These are phyloP conservation scores for Colletotrichum musicola DNA, from an alignment of 2,329 filamentous ascomycete genomes.

Conservation along the genomic window DNA sequence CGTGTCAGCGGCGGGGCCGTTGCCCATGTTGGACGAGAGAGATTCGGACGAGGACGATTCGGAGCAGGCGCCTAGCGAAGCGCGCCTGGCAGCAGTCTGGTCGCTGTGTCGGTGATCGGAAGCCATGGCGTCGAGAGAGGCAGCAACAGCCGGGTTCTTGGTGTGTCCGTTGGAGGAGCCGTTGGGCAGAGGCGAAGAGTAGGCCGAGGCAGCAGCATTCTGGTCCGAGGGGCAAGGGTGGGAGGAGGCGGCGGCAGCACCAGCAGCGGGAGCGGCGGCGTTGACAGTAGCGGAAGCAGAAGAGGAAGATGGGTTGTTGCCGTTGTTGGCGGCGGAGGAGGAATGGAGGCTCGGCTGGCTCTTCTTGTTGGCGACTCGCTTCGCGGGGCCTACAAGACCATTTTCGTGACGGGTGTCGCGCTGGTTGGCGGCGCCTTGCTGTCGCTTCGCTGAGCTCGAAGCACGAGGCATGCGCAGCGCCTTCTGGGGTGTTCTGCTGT, in stretches of 20 bases:
- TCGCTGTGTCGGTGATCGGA: constrained; percentile 57
- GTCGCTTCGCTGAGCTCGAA: constrained; percentile 71
- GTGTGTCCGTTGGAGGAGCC: constrained; percentile 45
- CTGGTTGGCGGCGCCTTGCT: constrained; percentile 71
- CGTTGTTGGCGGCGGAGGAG: constrained; percentile 26
- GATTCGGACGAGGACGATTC: constrained; percentile 69
- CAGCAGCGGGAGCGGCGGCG: constrained; percentile 25
- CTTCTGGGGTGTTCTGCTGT: constrained; percentile 46
- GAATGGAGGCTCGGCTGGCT: constrained; percentile 59
- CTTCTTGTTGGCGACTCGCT: constrained; percentile 57
- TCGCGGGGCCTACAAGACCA: constrained; percentile 77
- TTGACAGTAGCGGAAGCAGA: constrained; percentile 3
- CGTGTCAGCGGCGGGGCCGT: constrained; percentile 56
- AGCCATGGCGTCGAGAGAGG: constrained; percentile 51
- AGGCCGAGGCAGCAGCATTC: constrained; percentile 45
- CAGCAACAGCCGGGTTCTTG: constrained; percentile 37
- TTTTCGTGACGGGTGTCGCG: constrained; percentile 86
- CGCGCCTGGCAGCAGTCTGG: constrained; percentile 57
- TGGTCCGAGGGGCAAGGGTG: constrained; percentile 43
- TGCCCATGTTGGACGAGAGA: constrained; percentile 50
- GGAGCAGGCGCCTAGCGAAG: constrained; percentile 66
- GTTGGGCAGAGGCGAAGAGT: constrained; percentile 42
- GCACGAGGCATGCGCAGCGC: constrained; percentile 71
- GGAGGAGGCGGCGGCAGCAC: constrained; percentile 42
- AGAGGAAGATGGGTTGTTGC: no score